Base-by-base conservation (phyloP, 2,329 filamentous ascomycete species). In the Xylaria polymorpha region DNA sequence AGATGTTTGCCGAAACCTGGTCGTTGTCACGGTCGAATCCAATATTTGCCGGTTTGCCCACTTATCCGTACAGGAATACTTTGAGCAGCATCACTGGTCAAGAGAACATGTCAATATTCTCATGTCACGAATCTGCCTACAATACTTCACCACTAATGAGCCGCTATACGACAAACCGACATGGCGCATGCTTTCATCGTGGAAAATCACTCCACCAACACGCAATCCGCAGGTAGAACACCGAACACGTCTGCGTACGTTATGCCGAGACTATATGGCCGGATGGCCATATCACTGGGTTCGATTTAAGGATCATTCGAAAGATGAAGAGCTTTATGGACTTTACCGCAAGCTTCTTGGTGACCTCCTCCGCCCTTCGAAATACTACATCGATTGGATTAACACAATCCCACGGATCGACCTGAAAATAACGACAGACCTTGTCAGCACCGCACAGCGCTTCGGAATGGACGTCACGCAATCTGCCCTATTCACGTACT, bases 1-100 rank as follows among this genome's bases (percentile, higher is more conserved):
- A 37, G 65, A 50, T 14, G 43, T 53, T 39, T 67, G 65, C 35
- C 50, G 48, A 20, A 67, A 67, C 43, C 65, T 67, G 3, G 55
- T 67, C 14, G 29, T 48, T 10, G 41, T 67, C 18, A 46, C 20
- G 1, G n/a, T 46, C 2, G 44, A 63, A 43, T 37, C 44, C 3
- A 35, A 44, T 14, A 41, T 48, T 35, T 67, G 65, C 44, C 22
- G 51, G 22, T 67, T 67, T n/a, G 41, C 65, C 4, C 65, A 67
- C 35, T 53, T 67, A 3, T 67, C 65, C 18, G 51, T 67, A 4
- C 65, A 63, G 51, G 65, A 67, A 37, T 67, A 67, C 35, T 46
- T 67, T 12, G 58, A 67, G 41, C 53, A 46, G 18, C 39, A 57
- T 12, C 58, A 59, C 14, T 59, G 56, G 56, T 41, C 56, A 35